Percentiles rank a stretch among this genome's conserved stretches.
These are phyloP conservation scores for Colletotrichum cordylinicola DNA, from an alignment of 2,329 filamentous ascomycete species.

Conservation along the genomic window DNA sequence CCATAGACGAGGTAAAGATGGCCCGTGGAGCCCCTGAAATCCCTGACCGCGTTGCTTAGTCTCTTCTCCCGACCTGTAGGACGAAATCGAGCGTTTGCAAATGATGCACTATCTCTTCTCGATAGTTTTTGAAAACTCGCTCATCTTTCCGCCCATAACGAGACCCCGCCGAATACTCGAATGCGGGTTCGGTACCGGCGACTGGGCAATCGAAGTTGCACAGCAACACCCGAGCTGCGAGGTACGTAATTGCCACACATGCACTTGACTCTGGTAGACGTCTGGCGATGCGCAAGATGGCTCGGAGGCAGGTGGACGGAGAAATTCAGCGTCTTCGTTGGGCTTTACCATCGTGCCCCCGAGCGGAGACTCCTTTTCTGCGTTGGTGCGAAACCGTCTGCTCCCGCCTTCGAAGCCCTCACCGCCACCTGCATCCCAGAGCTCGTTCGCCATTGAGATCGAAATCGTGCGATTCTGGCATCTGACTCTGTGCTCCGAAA, in stretches of 20 bases:
- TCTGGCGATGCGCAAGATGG: not conserved
- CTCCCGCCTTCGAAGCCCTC: not conserved
- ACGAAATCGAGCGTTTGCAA: conserved; percentile 70
- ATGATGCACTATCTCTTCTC: conserved; percentile 68
- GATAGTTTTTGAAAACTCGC: conserved; percentile 68
- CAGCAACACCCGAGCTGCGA: conserved; percentile 68
- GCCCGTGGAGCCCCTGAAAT: not conserved
- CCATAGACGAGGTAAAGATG: conserved; percentile 70
- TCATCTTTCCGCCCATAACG: conserved; percentile 73
- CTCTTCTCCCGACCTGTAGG: conserved; percentile 46
- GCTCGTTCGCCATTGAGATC: not conserved
- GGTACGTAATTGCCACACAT: conserved; percentile 45
- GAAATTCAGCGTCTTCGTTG: not conserved
- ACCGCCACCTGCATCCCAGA: not conserved
- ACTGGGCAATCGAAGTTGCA: conserved; percentile 75
- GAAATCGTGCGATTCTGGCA: not conserved
- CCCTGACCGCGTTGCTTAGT: not conserved
- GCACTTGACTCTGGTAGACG: not conserved
- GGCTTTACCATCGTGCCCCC: not conserved
- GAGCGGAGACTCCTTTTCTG: not conserved
- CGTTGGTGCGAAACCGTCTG: not conserved
- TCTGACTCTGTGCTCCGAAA: not conserved
- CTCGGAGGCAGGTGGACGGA: not conserved
- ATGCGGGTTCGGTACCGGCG: conserved; percentile 74
- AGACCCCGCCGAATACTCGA: conserved; percentile 68